Evolutionary conservation across 1,284 basidiomycete genomes (phyloP).

Genomic region (Pholiota adiposa): DNA sequence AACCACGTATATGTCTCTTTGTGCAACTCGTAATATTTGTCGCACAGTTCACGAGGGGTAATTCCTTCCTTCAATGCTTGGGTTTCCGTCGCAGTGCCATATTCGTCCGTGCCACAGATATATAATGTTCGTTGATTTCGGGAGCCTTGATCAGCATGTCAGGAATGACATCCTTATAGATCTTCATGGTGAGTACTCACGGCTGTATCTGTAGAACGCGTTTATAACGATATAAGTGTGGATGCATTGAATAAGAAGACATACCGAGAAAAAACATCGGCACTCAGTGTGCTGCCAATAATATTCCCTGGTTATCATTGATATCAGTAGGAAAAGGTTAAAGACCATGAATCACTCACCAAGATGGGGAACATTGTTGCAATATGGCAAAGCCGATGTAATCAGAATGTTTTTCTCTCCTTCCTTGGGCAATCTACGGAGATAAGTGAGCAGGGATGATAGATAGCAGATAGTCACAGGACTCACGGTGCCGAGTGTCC

Average conservation of each 20-base stretch:
- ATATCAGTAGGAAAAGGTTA: background rate
- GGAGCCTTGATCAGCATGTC: slow-evolving; percentile 52
- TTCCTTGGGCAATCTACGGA: slow-evolving; percentile 76
- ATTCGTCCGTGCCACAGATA: slow-evolving; percentile 98
- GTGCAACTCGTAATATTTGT: slow-evolving; percentile 93
- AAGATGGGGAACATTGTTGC: slow-evolving; percentile 99
- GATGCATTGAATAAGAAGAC: slow-evolving; percentile 29
- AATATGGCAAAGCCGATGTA: slow-evolving; percentile 97
- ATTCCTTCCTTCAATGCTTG: slow-evolving; percentile 95
- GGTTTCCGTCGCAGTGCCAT: slow-evolving; percentile 98
- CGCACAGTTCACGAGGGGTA: slow-evolving; percentile 86
- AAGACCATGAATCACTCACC: slow-evolving; percentile 45
- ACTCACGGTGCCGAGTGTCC: slow-evolving; percentile 53
- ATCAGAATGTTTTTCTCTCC: slow-evolving; percentile 90
- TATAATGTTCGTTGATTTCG: slow-evolving; percentile 79
- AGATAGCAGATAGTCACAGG: slow-evolving; percentile 14
- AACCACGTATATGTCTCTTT: slow-evolving; percentile 97
- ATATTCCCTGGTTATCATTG: slow-evolving; percentile 76
- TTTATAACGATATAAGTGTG: slow-evolving; percentile 34
- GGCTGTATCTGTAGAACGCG: slow-evolving; percentile 58
- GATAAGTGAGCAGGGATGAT: slow-evolving; percentile 21
- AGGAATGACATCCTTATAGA: background rate
- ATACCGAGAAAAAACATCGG: slow-evolving; percentile 95
- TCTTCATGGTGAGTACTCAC: slow-evolving; percentile 45
- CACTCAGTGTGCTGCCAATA: slow-evolving; percentile 94